A percentile compares a stretch with the other conserved stretches of the same genome.
These are phyloP conservation scores for Chaetomium strumarium DNA, from an alignment of 2,329 filamentous ascomycete species.

Conservation along the genomic window DNA sequence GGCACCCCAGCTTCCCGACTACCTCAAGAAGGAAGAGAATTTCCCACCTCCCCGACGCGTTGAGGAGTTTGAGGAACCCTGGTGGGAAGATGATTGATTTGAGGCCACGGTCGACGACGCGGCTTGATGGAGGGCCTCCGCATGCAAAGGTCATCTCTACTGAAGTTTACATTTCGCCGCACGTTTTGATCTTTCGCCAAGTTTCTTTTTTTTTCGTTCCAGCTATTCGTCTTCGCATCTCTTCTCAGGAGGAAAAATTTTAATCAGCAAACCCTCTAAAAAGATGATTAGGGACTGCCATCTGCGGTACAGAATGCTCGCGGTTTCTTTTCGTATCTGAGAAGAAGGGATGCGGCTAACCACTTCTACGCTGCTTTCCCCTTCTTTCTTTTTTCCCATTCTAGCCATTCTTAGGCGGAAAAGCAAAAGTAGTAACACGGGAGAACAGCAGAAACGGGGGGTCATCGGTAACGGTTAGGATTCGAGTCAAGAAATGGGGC, in stretches of 20 bases:
- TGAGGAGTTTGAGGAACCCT: background rate
- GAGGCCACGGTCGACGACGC: background rate
- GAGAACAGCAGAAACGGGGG: too few species aligned
- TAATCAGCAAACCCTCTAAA: background rate
- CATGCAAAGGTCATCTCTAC: background rate
- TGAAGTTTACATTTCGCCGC: background rate
- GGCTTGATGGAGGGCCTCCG: background rate
- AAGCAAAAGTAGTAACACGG: too few species aligned
- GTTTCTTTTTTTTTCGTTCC: background rate
- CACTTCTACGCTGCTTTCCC: too few species aligned
- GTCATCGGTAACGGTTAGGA: too few species aligned
- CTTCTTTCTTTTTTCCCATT: too few species aligned
- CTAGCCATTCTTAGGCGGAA: too few species aligned
- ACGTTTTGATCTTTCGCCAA: background rate
- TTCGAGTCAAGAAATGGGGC: too few species aligned
- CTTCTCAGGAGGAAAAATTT: background rate
- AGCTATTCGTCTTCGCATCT: background rate
- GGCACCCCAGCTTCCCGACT: slow-evolving; percentile 11
- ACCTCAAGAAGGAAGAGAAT: slow-evolving; percentile 5
- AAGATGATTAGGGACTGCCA: background rate
- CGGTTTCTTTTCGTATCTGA: too few species aligned
- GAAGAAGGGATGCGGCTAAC: too few species aligned
- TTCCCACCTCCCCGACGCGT: background rate
- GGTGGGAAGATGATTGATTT: background rate
- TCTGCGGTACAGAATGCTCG: too few species aligned